phyloP scores from a whole-genome alignment of 352 stramenopile species.

The Phytophthora sp. region DNA sequence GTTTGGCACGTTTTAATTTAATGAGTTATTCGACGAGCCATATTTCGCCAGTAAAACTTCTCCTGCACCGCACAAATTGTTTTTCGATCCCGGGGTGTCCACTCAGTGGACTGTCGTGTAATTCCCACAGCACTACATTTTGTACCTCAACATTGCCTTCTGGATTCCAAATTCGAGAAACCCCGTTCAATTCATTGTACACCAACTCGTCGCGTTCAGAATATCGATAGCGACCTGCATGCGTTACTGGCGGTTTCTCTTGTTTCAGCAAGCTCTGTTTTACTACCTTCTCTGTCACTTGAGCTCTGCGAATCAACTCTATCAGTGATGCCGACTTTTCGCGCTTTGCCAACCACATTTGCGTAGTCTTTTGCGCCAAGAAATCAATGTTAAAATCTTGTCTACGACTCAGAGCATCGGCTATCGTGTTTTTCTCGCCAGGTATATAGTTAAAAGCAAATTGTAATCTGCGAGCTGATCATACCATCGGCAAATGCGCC shows the following conservation, averaged over 20 bases:
- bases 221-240: background rate
- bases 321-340: background rate
- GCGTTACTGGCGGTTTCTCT: background rate
- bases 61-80: background rate
- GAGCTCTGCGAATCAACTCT: background rate
- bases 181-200: background rate
- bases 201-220: background rate
- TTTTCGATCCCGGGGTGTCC: background rate
- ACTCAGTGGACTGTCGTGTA: background rate
- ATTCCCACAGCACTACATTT: background rate
- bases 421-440: constrained; percentile 3
- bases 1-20: background rate
- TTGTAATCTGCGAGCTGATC: constrained; percentile 2
- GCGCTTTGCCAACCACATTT: background rate
- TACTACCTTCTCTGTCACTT: background rate
- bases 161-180: background rate
- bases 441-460: constrained; percentile 5
- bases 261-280: background rate
- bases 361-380: background rate
- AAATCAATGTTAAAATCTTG: constrained; percentile 9
- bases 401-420: background rate
- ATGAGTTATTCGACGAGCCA: background rate
- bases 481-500: constrained; percentile 6
- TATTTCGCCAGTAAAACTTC: background rate
- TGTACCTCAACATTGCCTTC: background rate